These are phyloP conservation scores for Cladorrhinum sp. DNA, from an alignment of 2,329 filamentous ascomycete species.

Conservation along the genomic window DNA sequence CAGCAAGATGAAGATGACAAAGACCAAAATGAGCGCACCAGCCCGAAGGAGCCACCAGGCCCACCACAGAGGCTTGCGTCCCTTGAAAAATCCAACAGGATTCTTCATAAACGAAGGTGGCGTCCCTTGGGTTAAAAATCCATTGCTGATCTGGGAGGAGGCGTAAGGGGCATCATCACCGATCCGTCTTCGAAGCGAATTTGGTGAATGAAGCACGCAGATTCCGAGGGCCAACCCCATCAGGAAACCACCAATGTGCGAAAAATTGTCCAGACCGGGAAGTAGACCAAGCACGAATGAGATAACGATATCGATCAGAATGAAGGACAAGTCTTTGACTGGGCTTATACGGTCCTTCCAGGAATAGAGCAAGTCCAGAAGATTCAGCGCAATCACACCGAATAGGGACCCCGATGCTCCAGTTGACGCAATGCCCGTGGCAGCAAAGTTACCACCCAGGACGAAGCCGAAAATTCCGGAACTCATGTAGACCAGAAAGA, in stretches of 20 bases:
- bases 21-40: constrained; percentile 72
- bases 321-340: constrained; percentile 80
- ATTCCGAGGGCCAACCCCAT: constrained; percentile 88
- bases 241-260: constrained; percentile 91
- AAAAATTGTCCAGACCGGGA: constrained; percentile 93
- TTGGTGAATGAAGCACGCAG: constrained; percentile 84
- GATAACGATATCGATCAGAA: constrained; percentile 79
- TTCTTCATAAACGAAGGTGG: constrained; percentile 57
- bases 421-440: constrained; percentile 74
- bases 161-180: constrained; percentile 67
- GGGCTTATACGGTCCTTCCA: constrained; percentile 79
- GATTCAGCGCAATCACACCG: constrained; percentile 81
- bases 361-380: constrained; percentile 89
- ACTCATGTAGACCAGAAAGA: constrained; percentile 83
- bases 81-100: constrained; percentile 80
- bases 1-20: constrained; percentile 82
- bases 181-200: constrained; percentile 70
- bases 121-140: constrained; percentile 43
- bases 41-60: constrained; percentile 89
- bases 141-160: constrained; percentile 57
- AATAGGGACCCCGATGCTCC: constrained; percentile 90
- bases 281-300: constrained; percentile 90
- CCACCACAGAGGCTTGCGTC: constrained; percentile 93
- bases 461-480: constrained; percentile 95
- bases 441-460: constrained; percentile 89